Conservation (phyloP, 768 basidiomycete species). For the Rhodotorula kratochvilovae region DNA sequence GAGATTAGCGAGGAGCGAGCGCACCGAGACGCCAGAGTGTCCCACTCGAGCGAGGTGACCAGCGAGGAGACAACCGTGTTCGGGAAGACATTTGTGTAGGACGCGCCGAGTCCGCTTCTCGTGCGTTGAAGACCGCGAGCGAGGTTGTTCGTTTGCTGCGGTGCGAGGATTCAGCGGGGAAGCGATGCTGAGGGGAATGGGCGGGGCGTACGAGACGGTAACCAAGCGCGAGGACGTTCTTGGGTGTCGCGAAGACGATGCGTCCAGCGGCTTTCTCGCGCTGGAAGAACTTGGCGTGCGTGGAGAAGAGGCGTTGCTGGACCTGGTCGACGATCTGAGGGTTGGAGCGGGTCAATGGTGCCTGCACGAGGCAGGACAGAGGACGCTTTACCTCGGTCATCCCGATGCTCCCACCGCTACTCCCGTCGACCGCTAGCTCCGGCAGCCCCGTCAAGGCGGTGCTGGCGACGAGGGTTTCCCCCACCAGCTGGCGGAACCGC, state of each 20-base stretch:
- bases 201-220: conserved; percentile 58
- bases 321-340: conserved; percentile 28
- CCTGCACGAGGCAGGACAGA: not conserved
- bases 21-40: conserved; percentile 60
- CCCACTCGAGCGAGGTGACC: conserved; percentile 61
- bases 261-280: not conserved
- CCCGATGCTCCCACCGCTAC: not conserved
- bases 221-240: conserved; percentile 63
- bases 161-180: not conserved
- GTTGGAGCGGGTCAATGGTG: not conserved
- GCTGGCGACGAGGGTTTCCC: conserved; percentile 5
- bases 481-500: not conserved
- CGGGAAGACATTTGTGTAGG: conserved; percentile 58
- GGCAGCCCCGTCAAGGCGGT: not conserved
- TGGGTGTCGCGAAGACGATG: conserved; percentile 36
- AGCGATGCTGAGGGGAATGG: not conserved
- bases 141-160: not conserved
- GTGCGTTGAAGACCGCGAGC: conserved; percentile 32
- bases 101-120: conserved; percentile 46
- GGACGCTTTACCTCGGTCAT: conserved; percentile 22
- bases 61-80: conserved; percentile 72
- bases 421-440: fast-evolving
- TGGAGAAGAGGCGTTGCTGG: conserved; percentile 15
- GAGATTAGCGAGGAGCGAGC: conserved; percentile 37
- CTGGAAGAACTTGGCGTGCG: not conserved